phyloP scores from a whole-genome alignment of 1,284 basidiomycete species.

The Fomitopsis palustris region DNA sequence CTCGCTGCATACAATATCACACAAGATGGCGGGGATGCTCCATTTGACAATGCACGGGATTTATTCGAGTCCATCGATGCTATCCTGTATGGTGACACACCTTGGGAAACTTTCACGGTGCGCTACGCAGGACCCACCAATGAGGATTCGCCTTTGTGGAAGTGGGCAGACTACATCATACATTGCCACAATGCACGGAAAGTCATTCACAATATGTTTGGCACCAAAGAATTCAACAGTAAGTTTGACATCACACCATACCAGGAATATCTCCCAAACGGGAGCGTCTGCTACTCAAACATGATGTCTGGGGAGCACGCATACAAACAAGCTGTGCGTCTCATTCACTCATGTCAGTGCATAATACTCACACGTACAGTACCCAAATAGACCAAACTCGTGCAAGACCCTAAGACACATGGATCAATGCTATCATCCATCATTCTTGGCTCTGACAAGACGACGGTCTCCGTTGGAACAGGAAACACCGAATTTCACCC shows the following conservation, averaged over 20 bases:
- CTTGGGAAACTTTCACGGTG: not conserved
- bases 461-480: conserved; percentile 18
- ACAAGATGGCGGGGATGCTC: not conserved
- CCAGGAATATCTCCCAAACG: conserved; percentile 8
- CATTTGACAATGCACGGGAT: conserved; percentile 6
- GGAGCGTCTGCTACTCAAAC: conserved; percentile 3
- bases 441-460: conserved; percentile 24
- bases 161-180: conserved; percentile 30
- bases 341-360: not conserved
- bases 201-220: conserved; percentile 10
- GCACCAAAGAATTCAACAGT: conserved; percentile 13
- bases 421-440: conserved; percentile 20
- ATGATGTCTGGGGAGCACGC: conserved; percentile 21
- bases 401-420: conserved; percentile 10
- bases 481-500: conserved; percentile 21
- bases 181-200: conserved; percentile 28
- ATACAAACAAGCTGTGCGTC: conserved; percentile 20
- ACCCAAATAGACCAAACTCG: conserved; percentile 10
- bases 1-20: not conserved
- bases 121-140: not conserved
- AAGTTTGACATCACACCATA: conserved; percentile 12
- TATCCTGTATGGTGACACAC: not conserved
- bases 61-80: conserved; percentile 11
- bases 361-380: no score
- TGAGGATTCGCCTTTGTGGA: conserved; percentile 28